phyloP scores from a whole-genome alignment of 2,329 filamentous ascomycete species.

The Tolypocladium cylindrosporum region DNA sequence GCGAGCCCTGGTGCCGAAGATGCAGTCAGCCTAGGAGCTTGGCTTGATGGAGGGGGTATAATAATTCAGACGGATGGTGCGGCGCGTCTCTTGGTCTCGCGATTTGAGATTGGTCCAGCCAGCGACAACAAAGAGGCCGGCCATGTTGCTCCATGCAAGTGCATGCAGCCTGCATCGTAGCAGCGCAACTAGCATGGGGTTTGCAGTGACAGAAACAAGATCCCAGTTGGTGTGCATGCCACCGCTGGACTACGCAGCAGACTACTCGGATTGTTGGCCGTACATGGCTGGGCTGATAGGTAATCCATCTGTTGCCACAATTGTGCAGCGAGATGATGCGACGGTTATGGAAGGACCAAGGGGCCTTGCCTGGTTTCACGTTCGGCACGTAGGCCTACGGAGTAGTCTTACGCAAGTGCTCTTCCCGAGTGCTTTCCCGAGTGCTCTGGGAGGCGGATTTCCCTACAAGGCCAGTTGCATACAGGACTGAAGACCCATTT shows the following conservation, averaged over 20 bases:
- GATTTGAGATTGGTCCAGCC: neutral
- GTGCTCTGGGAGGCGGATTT: too few species aligned
- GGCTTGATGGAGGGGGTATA: neutral
- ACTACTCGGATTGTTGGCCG: neutral
- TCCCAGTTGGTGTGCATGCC: neutral
- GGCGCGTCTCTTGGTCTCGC: neutral
- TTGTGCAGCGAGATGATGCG: neutral
- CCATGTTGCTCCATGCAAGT: neutral
- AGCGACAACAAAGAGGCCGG: neutral
- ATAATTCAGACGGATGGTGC: neutral
- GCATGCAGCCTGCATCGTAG: neutral
- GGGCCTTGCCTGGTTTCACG: neutral
- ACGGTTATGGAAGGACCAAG: neutral
- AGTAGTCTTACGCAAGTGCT: neutral
- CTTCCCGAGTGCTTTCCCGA: neutral
- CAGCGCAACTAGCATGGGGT: neutral
- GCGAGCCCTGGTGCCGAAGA: neutral
- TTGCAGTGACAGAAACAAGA: neutral
- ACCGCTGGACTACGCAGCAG: neutral
- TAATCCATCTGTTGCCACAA: neutral
- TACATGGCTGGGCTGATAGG: neutral
- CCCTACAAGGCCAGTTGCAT: neutral
- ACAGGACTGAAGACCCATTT: neutral
- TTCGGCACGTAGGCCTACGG: neutral
- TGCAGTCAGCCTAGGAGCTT: neutral